These are phyloP conservation scores for Naganishia randhawae DNA, from an alignment of 768 basidiomycete genomes.

Conservation along the genomic window DNA sequence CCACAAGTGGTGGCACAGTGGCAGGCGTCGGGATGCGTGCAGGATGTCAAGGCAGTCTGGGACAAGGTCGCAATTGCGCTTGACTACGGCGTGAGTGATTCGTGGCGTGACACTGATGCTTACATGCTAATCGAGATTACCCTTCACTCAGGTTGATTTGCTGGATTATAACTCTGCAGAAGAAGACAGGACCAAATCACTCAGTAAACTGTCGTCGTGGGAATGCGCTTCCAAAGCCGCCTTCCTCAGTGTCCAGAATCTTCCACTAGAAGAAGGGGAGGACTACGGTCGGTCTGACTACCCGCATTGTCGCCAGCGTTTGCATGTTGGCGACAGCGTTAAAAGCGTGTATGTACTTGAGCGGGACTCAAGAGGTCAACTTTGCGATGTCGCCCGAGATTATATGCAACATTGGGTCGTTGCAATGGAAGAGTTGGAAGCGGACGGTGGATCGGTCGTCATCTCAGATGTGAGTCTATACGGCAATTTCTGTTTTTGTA, in stretches of 20 bases:
- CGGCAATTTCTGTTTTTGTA: background rate
- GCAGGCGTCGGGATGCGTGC: slow-evolving; percentile 38
- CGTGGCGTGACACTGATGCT: background rate
- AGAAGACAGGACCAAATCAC: background rate
- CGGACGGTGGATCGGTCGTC: slow-evolving; percentile 41
- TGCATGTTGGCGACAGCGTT: slow-evolving; percentile 48
- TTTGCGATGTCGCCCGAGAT: slow-evolving; percentile 43
- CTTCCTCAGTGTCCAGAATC: slow-evolving; percentile 35
- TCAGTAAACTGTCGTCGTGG: slow-evolving; percentile 32
- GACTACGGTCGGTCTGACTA: slow-evolving; percentile 13
- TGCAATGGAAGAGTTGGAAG: slow-evolving; percentile 39
- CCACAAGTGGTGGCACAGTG: slow-evolving; percentile 16
- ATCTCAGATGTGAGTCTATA: slow-evolving; percentile 46
- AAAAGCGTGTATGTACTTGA: slow-evolving; percentile 44
- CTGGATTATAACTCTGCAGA: background rate
- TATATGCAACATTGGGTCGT: slow-evolving; percentile 45
- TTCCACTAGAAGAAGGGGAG: background rate
- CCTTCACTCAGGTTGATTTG: background rate
- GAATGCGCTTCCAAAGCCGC: slow-evolving; percentile 43
- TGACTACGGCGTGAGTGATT: slow-evolving; percentile 41
- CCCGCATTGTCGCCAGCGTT: slow-evolving; percentile 31
- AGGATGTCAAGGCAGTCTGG: slow-evolving; percentile 41
- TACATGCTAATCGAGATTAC: background rate
- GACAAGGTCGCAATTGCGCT: slow-evolving; percentile 44
- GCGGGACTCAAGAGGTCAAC: slow-evolving; percentile 34